These are phyloP conservation scores for Alternaria arbusti DNA, from an alignment of 2,329 filamentous ascomycete genomes.

Conservation along the genomic window DNA sequence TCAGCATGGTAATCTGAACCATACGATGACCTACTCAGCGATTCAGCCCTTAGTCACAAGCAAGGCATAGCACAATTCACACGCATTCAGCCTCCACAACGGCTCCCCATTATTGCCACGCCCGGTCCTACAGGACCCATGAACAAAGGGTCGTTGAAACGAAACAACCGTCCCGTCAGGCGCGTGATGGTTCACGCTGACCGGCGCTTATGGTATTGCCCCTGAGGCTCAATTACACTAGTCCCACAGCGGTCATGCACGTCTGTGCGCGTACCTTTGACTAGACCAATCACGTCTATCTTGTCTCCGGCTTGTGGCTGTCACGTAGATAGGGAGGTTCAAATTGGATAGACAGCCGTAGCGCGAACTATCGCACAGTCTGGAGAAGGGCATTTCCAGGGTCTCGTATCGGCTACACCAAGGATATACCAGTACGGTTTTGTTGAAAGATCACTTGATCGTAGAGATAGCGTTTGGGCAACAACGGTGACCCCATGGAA, in stretches of 20 bases:
- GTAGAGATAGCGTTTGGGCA: constrained; percentile 1
- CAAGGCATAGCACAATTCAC: constrained; percentile 17
- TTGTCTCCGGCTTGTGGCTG: constrained; percentile 17
- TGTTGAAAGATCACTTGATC: background rate
- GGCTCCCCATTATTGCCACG: constrained; percentile 18
- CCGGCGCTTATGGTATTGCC: constrained; percentile 32
- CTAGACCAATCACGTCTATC: constrained; percentile 24
- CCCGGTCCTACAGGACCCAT: constrained; percentile 25
- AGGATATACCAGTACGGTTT: background rate
- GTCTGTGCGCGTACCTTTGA: constrained; percentile 13
- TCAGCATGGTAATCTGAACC: background rate
- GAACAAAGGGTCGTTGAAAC: constrained; percentile 27
- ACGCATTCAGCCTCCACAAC: constrained; percentile 16
- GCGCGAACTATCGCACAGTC: constrained; percentile 15
- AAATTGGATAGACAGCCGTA: constrained; percentile 12
- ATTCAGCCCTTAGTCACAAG: constrained; percentile 14
- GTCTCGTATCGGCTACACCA: background rate
- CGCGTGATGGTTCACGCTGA: constrained; percentile 30
- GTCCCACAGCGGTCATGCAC: constrained; percentile 27
- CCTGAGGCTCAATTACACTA: constrained; percentile 35
- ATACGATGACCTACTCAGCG: background rate
- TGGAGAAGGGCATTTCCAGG: constrained; percentile 12
- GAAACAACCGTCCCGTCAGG: constrained; percentile 30
- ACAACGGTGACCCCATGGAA: constrained; percentile 5
- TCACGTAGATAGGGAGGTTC: constrained; percentile 19